Base-by-base conservation (phyloP, 2,329 filamentous ascomycete genomes). In the Fusarium sp. region DNA sequence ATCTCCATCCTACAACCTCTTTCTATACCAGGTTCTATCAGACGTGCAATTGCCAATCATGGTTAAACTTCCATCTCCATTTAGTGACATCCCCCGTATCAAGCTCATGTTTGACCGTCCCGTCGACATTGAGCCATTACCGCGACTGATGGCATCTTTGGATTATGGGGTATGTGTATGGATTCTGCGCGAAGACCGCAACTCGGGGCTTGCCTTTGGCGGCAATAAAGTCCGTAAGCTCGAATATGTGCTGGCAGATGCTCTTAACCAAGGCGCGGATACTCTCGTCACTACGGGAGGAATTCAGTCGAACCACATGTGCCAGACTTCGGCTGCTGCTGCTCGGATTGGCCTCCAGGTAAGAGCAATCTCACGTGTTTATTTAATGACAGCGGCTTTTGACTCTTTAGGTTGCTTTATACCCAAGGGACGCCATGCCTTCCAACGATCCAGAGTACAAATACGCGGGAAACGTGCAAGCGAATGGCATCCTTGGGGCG, bases 171-270 rank as follows among this genome's bases (percentile, higher is more conserved):
- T 38, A 3, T 36, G 27, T 1, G 3, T 69, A 25, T 69, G 67
- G 67, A 69, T 69, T 36, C 31, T 50, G 3, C 66, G 67, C 0
- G 67, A 69, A 46, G 66, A 69, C 6, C 50, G 67, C 4, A 69
- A 69, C 8, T 69, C 67, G n/a, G 67, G 67, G 3, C 62, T 69
- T n/a, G 67, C 66, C 11, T 69, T 69, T 23, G 63, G 62, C 5
- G 67, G 67, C 6, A 69, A 69, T 3, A 69, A 69, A 38, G 31
- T 69, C 13, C 66, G 66, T 1, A 69, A 69, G 10, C 67, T 69
- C 2, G 67, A 69, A 7, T 69, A 69, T 20, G 67, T 69, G 18
- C 6, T 69, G 1, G 62, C 67, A 7, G 67, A 69, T 38, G 67
- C 67, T 16, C 16, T 69, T 3, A 42, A 34, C 0, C 49, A 67